Percentiles rank a stretch among this genome's conserved stretches.
These are phyloP conservation scores for Blastomyces emzantsi DNA, from an alignment of 2,329 filamentous ascomycete species.

Conservation along the genomic window DNA sequence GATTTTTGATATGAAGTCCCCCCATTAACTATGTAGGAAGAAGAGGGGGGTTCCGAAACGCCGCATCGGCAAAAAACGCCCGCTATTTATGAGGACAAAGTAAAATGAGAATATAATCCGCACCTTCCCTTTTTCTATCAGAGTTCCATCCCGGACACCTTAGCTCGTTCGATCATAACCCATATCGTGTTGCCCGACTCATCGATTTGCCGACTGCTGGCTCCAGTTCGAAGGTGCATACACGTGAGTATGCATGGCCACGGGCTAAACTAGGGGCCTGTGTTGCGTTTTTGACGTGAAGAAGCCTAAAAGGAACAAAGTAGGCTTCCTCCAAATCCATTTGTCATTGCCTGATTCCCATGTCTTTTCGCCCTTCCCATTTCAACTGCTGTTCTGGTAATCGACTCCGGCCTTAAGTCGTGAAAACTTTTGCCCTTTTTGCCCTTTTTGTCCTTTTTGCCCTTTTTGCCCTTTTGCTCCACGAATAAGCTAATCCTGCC, in stretches of 20 bases:
- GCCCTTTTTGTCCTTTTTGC: no score
- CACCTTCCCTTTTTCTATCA: not conserved
- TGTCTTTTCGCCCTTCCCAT: not conserved
- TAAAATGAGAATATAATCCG: not conserved
- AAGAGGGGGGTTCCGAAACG: not conserved
- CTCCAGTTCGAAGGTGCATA: not conserved
- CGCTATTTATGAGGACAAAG: not conserved
- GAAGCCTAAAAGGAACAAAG: not conserved
- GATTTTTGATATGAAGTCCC: no score
- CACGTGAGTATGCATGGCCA: no score
- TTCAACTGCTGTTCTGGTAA: not conserved
- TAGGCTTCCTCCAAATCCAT: not conserved
- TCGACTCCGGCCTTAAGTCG: not conserved
- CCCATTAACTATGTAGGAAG: not conserved
- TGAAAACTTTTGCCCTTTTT: no score
- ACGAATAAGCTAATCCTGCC: not conserved
- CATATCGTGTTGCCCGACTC: not conserved
- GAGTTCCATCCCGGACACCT: not conserved
- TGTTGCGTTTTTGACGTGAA: not conserved
- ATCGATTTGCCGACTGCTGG: not conserved
- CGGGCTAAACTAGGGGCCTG: not conserved
- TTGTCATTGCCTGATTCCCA: not conserved
- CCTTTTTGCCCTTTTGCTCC: not conserved
- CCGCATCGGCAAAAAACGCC: not conserved
- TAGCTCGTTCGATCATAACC: not conserved